phyloP scores from a whole-genome alignment of 495 filamentous ascomycete species.

The Aeminium ludgeri region DNA sequence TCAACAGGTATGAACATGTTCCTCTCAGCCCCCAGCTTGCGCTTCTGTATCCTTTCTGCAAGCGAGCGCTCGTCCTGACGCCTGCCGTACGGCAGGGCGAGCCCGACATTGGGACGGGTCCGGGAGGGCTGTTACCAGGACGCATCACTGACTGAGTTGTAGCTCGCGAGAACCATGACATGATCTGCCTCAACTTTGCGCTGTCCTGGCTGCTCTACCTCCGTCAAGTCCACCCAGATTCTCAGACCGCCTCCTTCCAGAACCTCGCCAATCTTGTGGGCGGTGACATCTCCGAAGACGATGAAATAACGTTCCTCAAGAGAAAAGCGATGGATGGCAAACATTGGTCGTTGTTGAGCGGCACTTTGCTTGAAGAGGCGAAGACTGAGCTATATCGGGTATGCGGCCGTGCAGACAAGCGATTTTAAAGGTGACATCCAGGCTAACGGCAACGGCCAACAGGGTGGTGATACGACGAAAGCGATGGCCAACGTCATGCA shows the following conservation, averaged over 20 bases:
- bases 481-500: slow-evolving; percentile 65
- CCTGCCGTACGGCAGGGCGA: too few species aligned
- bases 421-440: not conserved
- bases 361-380: slow-evolving; percentile 71
- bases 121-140: too few species aligned
- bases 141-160: not conserved
- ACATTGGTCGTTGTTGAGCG: slow-evolving; percentile 76
- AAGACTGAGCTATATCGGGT: slow-evolving; percentile 55
- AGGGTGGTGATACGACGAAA: slow-evolving; percentile 65
- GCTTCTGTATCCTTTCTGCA: too few species aligned
- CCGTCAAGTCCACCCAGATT: slow-evolving; percentile 65
- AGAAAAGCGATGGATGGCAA: slow-evolving; percentile 74
- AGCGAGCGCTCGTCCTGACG: too few species aligned
- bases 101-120: too few species aligned
- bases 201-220: slow-evolving; percentile 98
- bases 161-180: slow-evolving; percentile 81
- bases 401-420: slow-evolving; percentile 5
- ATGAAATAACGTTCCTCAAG: slow-evolving; percentile 70
- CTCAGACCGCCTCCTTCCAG: not conserved
- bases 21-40: not conserved
- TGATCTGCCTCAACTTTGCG: slow-evolving; percentile 83
- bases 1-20: slow-evolving; percentile 33
- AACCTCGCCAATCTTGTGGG: slow-evolving; percentile 45
- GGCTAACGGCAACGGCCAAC: not conserved
- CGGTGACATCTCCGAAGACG: slow-evolving; percentile 57